phyloP scores from a whole-genome alignment of 768 basidiomycete species.

The Trichaptum fuscoviolaceum region DNA sequence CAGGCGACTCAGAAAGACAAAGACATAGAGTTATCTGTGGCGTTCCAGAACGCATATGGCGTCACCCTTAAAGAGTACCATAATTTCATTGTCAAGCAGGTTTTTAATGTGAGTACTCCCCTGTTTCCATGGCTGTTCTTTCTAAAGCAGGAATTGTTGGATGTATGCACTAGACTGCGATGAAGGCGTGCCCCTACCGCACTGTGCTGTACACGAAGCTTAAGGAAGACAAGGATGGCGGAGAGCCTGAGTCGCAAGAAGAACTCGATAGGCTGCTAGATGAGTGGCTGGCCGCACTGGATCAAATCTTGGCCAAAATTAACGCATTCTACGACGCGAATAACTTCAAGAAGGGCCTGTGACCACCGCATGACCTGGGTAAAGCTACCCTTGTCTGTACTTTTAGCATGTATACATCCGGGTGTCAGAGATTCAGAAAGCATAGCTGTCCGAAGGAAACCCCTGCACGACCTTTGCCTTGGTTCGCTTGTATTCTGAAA shows the following conservation, averaged over 20 bases:
- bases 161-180: constrained; percentile 40
- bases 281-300: constrained; percentile 50
- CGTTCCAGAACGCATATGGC: constrained; percentile 81
- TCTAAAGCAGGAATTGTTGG: background rate
- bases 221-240: constrained; percentile 32
- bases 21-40: constrained; percentile 58
- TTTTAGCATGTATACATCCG: constrained; percentile 5
- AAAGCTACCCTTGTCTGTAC: background rate
- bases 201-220: constrained; percentile 54
- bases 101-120: constrained; percentile 45
- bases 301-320: constrained; percentile 40
- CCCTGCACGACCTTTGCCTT: constrained; percentile 6
- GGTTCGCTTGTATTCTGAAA: constrained; percentile 15
- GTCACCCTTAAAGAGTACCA: constrained; percentile 81
- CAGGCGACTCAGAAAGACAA: constrained; percentile 64
- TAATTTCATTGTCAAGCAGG: constrained; percentile 57
- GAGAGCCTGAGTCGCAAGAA: constrained; percentile 32
- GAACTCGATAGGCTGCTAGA: constrained; percentile 42
- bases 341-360: constrained; percentile 40
- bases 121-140: background rate
- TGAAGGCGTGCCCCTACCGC: constrained; percentile 64
- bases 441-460: constrained; percentile 5
- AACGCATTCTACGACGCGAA: constrained; percentile 42
- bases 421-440: constrained; percentile 3
- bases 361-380: constrained; percentile 14